These are phyloP conservation scores for Sorghum bicolor DNA, from an alignment of 176 grass and related monocot species.

Conservation along the genomic window Sorghum_bicolor_NCBIv3 NC_012871.2:4935501-4936000, in stretches of 20 bases:
- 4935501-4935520: constrained; percentile 69
- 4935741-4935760: neutral
- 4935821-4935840: too few species aligned
- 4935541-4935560: constrained; percentile 66
- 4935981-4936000: neutral
- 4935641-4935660: too few species aligned
- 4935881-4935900: too few species aligned
- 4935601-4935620: neutral
- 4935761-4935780: neutral
- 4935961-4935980: neutral
- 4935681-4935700: neutral
- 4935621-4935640: too few species aligned
- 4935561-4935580: constrained; percentile 53
- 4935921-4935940: too few species aligned
- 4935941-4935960: neutral
- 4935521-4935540: constrained; percentile 69
- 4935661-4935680: neutral
- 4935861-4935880: too few species aligned
- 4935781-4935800: neutral
- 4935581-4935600: constrained; percentile 11
- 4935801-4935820: too few species aligned
- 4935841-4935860: too few species aligned
- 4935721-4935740: neutral
- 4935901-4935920: too few species aligned
- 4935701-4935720: neutral